phyloP scores from a whole-genome alignment of 176 grass and related monocot species.

The Dendrocalamus sinicus region DNA sequence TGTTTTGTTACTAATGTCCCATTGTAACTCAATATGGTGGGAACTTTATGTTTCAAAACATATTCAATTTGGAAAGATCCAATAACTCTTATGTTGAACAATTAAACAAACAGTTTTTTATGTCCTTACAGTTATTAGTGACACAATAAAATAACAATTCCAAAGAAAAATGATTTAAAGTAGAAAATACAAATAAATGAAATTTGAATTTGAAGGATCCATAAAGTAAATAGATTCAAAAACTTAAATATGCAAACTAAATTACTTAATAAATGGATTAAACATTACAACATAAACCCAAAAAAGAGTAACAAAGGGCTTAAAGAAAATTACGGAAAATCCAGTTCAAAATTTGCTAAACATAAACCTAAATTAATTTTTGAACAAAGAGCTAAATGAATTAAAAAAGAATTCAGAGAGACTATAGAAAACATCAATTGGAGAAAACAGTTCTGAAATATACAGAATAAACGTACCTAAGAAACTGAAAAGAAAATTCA shows the following conservation, averaged over 20 bases:
- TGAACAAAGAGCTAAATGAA: neutral
- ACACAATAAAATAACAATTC: neutral
- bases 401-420: neutral
- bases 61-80: conserved; percentile 1
- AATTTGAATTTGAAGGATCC: neutral
- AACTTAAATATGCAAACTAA: neutral
- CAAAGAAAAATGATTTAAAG: neutral
- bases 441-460: neutral
- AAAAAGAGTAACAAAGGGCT: neutral
- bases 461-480: neutral
- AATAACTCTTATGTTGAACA: neutral
- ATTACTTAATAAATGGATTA: neutral
- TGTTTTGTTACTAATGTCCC: neutral
- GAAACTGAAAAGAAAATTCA: neutral
- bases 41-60: conserved; percentile 3
- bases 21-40: neutral
- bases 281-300: conserved; percentile 1
- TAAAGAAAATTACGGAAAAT: neutral
- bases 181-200: neutral
- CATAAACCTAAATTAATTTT: neutral
- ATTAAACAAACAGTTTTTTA: neutral
- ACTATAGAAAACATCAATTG: neutral
- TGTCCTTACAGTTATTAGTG: neutral
- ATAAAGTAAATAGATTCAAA: neutral
- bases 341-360: neutral